Base-by-base conservation (phyloP, 2,329 filamentous ascomycete genomes). In the Fusarium sp. region DNA sequence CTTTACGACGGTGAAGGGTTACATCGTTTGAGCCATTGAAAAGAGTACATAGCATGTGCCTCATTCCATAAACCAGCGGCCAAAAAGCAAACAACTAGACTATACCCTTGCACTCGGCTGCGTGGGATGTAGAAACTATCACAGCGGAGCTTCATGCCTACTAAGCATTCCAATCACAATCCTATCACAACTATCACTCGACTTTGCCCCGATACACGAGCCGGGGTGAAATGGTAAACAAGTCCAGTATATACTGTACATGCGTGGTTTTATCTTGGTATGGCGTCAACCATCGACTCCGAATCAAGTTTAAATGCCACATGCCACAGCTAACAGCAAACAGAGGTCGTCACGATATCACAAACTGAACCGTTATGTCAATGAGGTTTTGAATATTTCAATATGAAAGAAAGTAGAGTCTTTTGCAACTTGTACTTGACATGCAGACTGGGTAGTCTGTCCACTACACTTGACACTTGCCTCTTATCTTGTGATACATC, bases 131-230 rank as follows among this genome's bases (percentile, higher is more conserved):
- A 29, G 27, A 21, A 37, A 43, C 19, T 39, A 13, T 41, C 39
- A 45, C 29, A 57, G 43, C 19, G 29, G 37, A 43, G 25, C 19
- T 46, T 17, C 25, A 43, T 48, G 46, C 56, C 17, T 56, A 31
- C 41, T 25, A 27, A 49, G 21, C 46, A 52, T 65, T 61, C 46
- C 39, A 39, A 39, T 50, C 50, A 55, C 49, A 46, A 11, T 43
- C 15, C 11, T n/a, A 45, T 49, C 19, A 19, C 23, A 44, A 23
- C 32, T 49, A 39, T 41, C 47, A 47, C 59, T 47, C 31, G 27
- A 29, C 27, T 29, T 29, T 29, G 6, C 8, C 5, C 27, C 11
- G 27, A 29, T 29, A 13, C 13, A 10, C 13, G 11, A 29, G 27
- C 27, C 27, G 11, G 9, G 27, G 3, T 29, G 27, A 29, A 29